A percentile compares a stretch with the other conserved stretches of the same genome.
These are phyloP conservation scores for Xylaria digitata DNA, from an alignment of 2,329 filamentous ascomycete genomes.

Conservation along the genomic window DNA sequence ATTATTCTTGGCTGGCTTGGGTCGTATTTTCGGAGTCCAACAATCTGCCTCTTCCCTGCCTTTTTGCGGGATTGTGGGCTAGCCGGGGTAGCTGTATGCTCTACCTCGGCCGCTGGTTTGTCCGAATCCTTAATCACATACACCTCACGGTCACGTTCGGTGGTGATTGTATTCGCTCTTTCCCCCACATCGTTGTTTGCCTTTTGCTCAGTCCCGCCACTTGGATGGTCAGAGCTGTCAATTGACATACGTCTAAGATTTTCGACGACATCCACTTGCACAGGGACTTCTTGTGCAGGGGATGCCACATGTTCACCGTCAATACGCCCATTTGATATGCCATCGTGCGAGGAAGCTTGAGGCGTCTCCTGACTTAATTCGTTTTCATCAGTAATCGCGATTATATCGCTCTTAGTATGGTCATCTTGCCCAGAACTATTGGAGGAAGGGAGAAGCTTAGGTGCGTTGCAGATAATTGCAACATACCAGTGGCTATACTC, in stretches of 20 bases:
- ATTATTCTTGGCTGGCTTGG: slow-evolving; percentile 76
- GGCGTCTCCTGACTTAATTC: not conserved
- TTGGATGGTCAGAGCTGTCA: slow-evolving; percentile 33
- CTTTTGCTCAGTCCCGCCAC: slow-evolving; percentile 40
- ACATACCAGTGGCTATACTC: slow-evolving; percentile 92
- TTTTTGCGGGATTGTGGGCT: slow-evolving; percentile 47
- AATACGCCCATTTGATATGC: not conserved
- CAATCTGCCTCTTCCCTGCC: slow-evolving; percentile 50
- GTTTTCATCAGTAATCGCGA: slow-evolving; percentile 34
- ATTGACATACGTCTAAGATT: slow-evolving; percentile 48
- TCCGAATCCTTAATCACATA: slow-evolving; percentile 35
- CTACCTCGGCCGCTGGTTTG: slow-evolving; percentile 32
- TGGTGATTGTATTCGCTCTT: slow-evolving; percentile 22
- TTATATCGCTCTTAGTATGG: slow-evolving; percentile 16
- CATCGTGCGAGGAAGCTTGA: not conserved
- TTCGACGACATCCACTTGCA: slow-evolving; percentile 39
- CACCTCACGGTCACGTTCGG: slow-evolving; percentile 21
- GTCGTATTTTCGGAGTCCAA: slow-evolving; percentile 56
- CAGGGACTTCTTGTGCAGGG: not conserved
- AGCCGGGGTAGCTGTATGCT: slow-evolving; percentile 24
- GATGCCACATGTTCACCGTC: not conserved
- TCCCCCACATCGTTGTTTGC: slow-evolving; percentile 28
- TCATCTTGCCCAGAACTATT: slow-evolving; percentile 18
- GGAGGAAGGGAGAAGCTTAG: slow-evolving; percentile 63
- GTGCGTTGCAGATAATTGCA: slow-evolving; percentile 91